Evolutionary conservation across 2,329 filamentous ascomycete species (phyloP).

Genomic region (Fusarium sp.): DNA sequence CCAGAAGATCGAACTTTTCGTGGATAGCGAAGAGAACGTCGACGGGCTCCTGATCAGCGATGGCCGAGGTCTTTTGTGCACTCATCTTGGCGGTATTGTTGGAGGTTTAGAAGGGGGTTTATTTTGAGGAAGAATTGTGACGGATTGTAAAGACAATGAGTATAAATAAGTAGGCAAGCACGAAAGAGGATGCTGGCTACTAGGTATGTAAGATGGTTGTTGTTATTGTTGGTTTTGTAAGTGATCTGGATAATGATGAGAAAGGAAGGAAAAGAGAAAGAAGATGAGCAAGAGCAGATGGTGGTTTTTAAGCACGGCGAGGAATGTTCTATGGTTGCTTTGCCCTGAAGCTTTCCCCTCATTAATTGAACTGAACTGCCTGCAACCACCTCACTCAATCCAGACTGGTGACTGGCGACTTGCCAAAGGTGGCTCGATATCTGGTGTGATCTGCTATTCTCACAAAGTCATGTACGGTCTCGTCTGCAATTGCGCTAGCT

Average conservation of each 20-base stretch:
- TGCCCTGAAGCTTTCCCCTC: constrained; percentile 36
- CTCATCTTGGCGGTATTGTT: constrained; percentile 63
- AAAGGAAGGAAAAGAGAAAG: constrained; percentile 42
- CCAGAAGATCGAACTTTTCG: constrained; percentile 69
- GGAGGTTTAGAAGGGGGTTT: constrained; percentile 36
- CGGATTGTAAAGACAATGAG: constrained; percentile 27
- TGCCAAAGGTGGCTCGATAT: constrained; percentile 33
- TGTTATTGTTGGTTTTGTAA: constrained; percentile 23
- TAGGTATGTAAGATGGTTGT: constrained; percentile 2
- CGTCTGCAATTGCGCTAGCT: constrained; percentile 24
- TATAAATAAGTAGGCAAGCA: constrained; percentile 33
- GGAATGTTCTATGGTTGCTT: constrained; percentile 34
- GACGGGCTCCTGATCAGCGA: constrained; percentile 68
- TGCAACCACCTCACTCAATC: constrained; percentile 34
- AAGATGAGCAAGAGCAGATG: constrained; percentile 41
- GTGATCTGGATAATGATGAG: constrained; percentile 42
- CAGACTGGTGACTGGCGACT: constrained; percentile 22
- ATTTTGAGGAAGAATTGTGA: constrained; percentile 39
- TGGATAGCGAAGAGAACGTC: constrained; percentile 72
- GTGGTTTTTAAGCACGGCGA: constrained; percentile 44
- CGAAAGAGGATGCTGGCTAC: constrained; percentile 29
- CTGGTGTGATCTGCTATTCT: constrained; percentile 37
- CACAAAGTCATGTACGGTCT: constrained; percentile 34
- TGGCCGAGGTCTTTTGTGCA: constrained; percentile 68
- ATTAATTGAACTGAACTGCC: constrained; percentile 37